A percentile compares a stretch with the other conserved stretches of the same genome.
phyloP scores from a whole-genome alignment of 352 stramenopile genomes.

The Phytophthora fragariaefolia region DNA sequence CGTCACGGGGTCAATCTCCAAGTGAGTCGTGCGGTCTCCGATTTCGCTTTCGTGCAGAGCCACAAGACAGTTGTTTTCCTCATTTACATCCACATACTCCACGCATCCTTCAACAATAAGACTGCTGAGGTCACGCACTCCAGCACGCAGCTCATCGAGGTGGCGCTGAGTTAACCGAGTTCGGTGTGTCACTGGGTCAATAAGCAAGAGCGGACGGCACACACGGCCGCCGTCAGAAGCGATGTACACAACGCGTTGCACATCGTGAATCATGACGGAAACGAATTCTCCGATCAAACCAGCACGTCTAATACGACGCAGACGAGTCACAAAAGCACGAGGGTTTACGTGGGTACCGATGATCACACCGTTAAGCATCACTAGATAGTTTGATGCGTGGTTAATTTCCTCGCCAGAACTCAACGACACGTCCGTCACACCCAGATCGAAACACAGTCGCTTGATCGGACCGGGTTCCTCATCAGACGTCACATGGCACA shows the following conservation, averaged over 20 bases:
- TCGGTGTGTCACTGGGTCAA: constrained; percentile 88
- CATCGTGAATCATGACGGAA: constrained; percentile 98
- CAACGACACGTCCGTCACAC: constrained; percentile 96
- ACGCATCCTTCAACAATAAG: constrained; percentile 96
- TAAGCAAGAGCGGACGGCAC: constrained; percentile 97
- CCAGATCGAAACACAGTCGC: constrained; percentile 96
- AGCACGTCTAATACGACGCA: constrained; percentile 85
- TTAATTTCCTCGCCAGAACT: constrained; percentile 98
- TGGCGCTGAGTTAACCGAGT: constrained; percentile 96
- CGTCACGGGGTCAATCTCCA: constrained; percentile 99
- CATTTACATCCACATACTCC: constrained; percentile 99
- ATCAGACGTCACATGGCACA: constrained; percentile 97
- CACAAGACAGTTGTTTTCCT: constrained; percentile 99
- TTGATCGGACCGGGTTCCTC: constrained; percentile 95
- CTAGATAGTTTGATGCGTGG: constrained; percentile 93
- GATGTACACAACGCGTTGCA: constrained; percentile 98
- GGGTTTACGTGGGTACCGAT: constrained; percentile 96
- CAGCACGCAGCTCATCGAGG: constrained; percentile 90
- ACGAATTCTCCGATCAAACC: constrained; percentile 97
- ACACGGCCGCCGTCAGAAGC: constrained; percentile 98
- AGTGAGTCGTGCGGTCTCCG: constrained; percentile 94
- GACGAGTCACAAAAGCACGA: constrained; percentile 86
- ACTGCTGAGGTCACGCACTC: constrained; percentile 78
- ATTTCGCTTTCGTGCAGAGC: constrained; percentile 95
- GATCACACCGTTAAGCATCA: constrained; percentile 99